Percentiles rank a stretch among this genome's conserved stretches.
Evolutionary conservation across 164 flowering plant species (phyloP).

Genomic region (Kingdonia uniflora): DNA sequence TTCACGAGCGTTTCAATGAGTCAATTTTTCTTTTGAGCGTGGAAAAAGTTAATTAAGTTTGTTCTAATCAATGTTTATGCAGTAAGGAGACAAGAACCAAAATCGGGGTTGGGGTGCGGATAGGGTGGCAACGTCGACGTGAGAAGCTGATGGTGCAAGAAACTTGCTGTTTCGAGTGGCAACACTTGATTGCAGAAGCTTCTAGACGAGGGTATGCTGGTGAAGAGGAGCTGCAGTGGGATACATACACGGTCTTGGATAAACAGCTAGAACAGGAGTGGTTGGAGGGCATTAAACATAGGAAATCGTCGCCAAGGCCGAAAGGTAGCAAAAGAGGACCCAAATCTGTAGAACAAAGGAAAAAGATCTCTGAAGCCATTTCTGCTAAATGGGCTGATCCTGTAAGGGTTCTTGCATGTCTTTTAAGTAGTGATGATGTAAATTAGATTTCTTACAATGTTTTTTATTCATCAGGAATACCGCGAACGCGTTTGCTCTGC

Average conservation of each 20-base stretch:
- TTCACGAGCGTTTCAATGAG: neutral
- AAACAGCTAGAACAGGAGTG: constrained; percentile 56
- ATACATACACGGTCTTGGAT: constrained; percentile 53
- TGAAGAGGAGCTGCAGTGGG: constrained; percentile 81
- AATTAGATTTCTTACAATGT: neutral
- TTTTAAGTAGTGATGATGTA: neutral
- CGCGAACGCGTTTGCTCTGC: constrained; percentile 64
- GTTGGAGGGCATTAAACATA: constrained; percentile 53
- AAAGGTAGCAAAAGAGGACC: constrained; percentile 76
- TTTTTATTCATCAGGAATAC: constrained; percentile 36
- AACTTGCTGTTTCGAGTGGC: constrained; percentile 71
- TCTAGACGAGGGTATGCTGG: constrained; percentile 53
- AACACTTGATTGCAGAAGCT: constrained; percentile 73
- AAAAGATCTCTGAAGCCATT: constrained; percentile 80
- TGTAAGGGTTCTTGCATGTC: constrained; percentile 37
- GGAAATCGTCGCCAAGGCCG: constrained; percentile 35
- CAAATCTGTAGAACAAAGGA: constrained; percentile 70
- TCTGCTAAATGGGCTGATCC: constrained; percentile 97
- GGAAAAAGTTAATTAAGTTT: neutral
- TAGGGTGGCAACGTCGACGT: constrained; percentile 72
- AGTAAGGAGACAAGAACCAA: constrained; percentile 71
- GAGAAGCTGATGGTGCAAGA: constrained; percentile 57
- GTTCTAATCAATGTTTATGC: constrained; percentile 13
- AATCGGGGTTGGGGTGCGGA: constrained; percentile 67
- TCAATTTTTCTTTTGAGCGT: neutral